Evolutionary conservation across 805 yeast species (phyloP), one percentile per base, ranked within the genome.

Genomic region (Teunomyces tritomae): DNA sequence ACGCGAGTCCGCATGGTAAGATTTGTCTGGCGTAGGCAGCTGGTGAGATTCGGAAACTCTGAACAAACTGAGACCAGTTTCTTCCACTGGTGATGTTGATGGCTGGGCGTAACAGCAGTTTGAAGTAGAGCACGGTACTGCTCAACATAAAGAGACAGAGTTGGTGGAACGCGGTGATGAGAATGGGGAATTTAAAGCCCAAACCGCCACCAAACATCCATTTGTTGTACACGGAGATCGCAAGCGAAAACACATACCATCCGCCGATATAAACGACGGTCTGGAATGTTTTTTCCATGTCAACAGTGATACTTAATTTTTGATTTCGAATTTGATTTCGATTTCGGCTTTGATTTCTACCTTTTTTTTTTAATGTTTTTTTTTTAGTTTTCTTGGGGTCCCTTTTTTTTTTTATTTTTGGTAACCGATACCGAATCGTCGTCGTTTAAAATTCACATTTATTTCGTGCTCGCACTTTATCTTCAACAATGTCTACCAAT

Each of bases 161-260:
- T 68, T 94, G 98, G 68, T 94, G 99, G 56, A 84, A 76, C 3
- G 91, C 74, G 0, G 99, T 94, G 45, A 91, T 81, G 27, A 91
- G 68, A 17, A 94, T 78, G 1, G 99, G 99, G 61, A 83, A 94
- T 28, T 82, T 79, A 57, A 94, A 85, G 60, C 87, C 81, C 47
- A 91, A 71, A 14, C 89, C 86, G 37, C 40, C 27, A 34, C 92
- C 91, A 70, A 92, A 94, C 97, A 92, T 92, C 97, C 97, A 90
- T 70, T 91, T 91, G 73, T 94, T 94, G 70, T 92, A 94, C 28
- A 88, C 65, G 7, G 91, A 84, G 14, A 87, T 80, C 13, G 87
- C 68, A 48, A 87, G 70, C 5, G 91, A 84, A 49, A 85, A 84
- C 13, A 76, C 49, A 56, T 85, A 87, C 95, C 94, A 87, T 4